Evolutionary conservation across 2,329 filamentous ascomycete genomes (phyloP), one percentile per base, ranked within the genome.

Genomic region (Fusarium foetens): DNA sequence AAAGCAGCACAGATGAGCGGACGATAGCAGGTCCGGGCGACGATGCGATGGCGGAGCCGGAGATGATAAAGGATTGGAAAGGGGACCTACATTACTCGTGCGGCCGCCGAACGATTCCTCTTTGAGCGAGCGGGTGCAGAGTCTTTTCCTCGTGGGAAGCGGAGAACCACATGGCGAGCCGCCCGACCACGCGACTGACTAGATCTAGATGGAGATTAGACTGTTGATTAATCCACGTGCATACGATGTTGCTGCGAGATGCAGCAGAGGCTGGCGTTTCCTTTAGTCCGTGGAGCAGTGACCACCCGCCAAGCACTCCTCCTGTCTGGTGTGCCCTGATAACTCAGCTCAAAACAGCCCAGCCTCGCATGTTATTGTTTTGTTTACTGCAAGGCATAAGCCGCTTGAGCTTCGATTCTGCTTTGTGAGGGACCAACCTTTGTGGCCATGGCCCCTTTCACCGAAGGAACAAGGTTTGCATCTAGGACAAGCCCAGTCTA

Each of bases 11-110:
- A 25, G 21, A 33, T 39, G 49, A n/a, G 27, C 33, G 33, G 8
- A 14, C 21, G 14, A 16, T 27, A 58, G 54, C 23, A 33, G 55
- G n/a, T 42, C 55, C 38, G 42, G 38, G 25, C 27, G 23, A 41
- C 51, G 55, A 46, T 49, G 51, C 51, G 46, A 52, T 51, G 63
- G 70, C 52, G 48, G 45, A 57, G 25, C 23, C 17, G n/a, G 38
- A 52, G 35, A 33, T 71, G 45, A 73, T 73, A 73, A 73, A 73
- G 61, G 49, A 61, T 38, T 31, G 29, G 54, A 64, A 61, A 68
- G 67, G 67, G 71, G 57, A 35, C 54, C 41, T 31, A 21, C 70
- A 73, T 73, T 73, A 73, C 71, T 73, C 71, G 67, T 66, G 58
- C 25, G 55, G 23, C 43, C 31, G 58, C 52, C 27, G 45, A 58